A percentile compares a stretch with the other conserved stretches of the same genome.
phyloP scores from a whole-genome alignment of 2,329 filamentous ascomycete genomes.

The Pochonia chlamydosporia region DNA sequence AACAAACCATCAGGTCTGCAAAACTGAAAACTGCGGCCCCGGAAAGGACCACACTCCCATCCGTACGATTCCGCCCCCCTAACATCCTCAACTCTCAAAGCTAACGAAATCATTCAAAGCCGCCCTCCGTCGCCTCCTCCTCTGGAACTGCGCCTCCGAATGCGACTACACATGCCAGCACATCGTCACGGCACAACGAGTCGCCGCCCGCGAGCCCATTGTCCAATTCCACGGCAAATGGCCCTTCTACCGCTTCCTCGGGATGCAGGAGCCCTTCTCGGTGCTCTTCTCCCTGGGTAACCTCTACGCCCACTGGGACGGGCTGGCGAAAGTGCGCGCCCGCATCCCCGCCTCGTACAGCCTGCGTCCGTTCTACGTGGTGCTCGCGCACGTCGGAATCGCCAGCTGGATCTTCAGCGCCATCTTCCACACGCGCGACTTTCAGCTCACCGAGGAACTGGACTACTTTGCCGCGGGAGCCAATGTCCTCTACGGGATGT shows the following conservation, averaged over 20 bases:
- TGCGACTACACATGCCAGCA: conserved; percentile 99
- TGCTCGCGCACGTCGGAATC: conserved; percentile 75
- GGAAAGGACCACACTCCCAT: conserved; percentile 56
- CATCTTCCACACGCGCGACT: conserved; percentile 90
- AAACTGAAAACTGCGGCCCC: conserved; percentile 69
- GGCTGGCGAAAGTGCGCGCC: conserved; percentile 64
- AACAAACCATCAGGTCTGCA: conserved; percentile 61
- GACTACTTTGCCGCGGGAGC: conserved; percentile 95
- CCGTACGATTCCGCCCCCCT: conserved; percentile 47
- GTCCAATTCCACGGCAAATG: conserved; percentile 98
- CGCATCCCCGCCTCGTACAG: conserved; percentile 68
- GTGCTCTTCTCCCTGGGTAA: conserved; percentile 93
- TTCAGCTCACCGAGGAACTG: conserved; percentile 78
- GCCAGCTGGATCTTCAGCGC: conserved; percentile 83
- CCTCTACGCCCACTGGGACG: conserved; percentile 75
- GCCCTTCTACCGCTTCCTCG: conserved; percentile 86
- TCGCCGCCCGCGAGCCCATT: conserved; percentile 59
- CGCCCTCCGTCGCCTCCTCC: conserved; percentile 73
- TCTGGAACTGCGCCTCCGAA: conserved; percentile 90
- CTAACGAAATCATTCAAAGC: too few species aligned
- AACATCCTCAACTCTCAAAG: background rate
- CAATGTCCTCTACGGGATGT: conserved; percentile 84
- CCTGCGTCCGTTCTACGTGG: conserved; percentile 72
- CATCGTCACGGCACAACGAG: conserved; percentile 70
- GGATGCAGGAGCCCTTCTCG: conserved; percentile 91